Percentiles rank a stretch among this genome's conserved stretches.
phyloP scores from a whole-genome alignment of 495 filamentous ascomycete species.

The Aspergillus ellipticus region DNA sequence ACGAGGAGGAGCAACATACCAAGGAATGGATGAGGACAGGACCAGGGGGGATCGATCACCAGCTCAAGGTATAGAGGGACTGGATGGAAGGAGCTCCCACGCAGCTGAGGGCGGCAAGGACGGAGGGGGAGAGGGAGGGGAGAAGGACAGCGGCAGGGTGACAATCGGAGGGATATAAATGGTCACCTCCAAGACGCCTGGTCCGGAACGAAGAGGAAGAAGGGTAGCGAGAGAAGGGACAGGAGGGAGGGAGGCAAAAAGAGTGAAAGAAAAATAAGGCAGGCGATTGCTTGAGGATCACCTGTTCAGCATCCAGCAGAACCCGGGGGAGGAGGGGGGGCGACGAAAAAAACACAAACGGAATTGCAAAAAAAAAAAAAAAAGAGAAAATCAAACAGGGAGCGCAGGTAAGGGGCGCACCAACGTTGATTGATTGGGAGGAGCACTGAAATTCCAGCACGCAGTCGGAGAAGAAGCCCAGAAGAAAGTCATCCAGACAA shows the following conservation, averaged over 20 bases:
- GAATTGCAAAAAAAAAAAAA: slow-evolving; percentile 12
- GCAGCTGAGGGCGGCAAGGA: slow-evolving; percentile 8
- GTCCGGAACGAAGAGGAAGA: neutral
- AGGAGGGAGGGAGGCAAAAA: slow-evolving; percentile 5
- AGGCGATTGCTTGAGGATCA: slow-evolving; percentile 3
- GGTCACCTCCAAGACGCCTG: slow-evolving; percentile 10
- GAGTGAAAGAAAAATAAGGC: slow-evolving; percentile 14
- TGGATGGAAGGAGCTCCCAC: slow-evolving; percentile 8
- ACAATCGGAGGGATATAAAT: slow-evolving; percentile 5
- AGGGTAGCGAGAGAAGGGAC: slow-evolving; percentile 6
- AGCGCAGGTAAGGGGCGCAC: neutral
- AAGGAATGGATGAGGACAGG: slow-evolving; percentile 1
- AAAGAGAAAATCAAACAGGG: neutral
- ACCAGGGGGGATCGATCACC: neutral
- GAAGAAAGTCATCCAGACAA: neutral
- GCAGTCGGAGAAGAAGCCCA: neutral
- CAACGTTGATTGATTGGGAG: neutral
- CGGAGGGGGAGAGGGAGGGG: slow-evolving; percentile 5
- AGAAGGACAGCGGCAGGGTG: slow-evolving; percentile 5
- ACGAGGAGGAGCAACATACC: slow-evolving; percentile 7
- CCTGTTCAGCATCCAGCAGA: slow-evolving; percentile 4
- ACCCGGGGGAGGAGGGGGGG: slow-evolving; percentile 7
- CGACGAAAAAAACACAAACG: slow-evolving; percentile 3
- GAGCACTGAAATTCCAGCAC: neutral
- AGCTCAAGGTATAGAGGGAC: slow-evolving; percentile 1